Evolutionary conservation across 176 grass and related monocot genomes (phyloP).

Genomic region (Dactylis glomerata): DNA sequence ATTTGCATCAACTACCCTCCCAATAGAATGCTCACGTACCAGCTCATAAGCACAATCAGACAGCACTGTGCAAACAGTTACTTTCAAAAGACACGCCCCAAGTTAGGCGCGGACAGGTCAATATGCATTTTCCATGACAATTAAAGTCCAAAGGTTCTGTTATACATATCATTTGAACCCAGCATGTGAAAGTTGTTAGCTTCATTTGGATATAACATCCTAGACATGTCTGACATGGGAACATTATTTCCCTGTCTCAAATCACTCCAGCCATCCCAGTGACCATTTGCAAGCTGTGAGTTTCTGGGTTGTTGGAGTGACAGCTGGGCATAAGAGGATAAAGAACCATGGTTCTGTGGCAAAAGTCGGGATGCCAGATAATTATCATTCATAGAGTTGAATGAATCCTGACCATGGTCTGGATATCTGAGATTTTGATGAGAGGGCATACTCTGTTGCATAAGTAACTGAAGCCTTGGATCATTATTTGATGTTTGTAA

Average conservation of each 20-base stretch:
- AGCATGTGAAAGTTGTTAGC: conserved; percentile 56
- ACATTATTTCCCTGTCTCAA: conserved; percentile 46
- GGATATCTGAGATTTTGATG: conserved; percentile 56
- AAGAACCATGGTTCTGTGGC: conserved; percentile 48
- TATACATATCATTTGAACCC: conserved; percentile 60
- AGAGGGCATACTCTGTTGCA: conserved; percentile 65
- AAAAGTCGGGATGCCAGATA: conserved; percentile 56
- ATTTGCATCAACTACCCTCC: conserved; percentile 23
- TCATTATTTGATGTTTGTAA: conserved; percentile 60
- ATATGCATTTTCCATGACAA: conserved; percentile 11
- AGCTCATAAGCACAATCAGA: conserved; percentile 27
- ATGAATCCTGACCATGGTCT: conserved; percentile 50
- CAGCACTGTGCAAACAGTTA: conserved; percentile 24
- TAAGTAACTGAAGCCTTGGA: conserved; percentile 63
- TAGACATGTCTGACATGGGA: conserved; percentile 49
- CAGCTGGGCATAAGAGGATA: conserved; percentile 53
- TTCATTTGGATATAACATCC: conserved; percentile 62
- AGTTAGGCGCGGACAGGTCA: conserved; percentile 21
- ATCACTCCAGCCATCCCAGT: conserved; percentile 82
- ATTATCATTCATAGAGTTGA: conserved; percentile 64
- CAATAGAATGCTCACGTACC: conserved; percentile 17
- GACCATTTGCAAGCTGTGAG: conserved; percentile 49
- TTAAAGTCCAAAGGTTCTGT: conserved; percentile 84
- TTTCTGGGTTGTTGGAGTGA: conserved; percentile 54
- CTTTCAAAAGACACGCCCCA: conserved; percentile 15